Percentiles rank a stretch among this genome's conserved stretches.
These are phyloP conservation scores for Teratosphaeria nubilosa DNA, from an alignment of 2,329 filamentous ascomycete species.

Conservation along the genomic window DNA sequence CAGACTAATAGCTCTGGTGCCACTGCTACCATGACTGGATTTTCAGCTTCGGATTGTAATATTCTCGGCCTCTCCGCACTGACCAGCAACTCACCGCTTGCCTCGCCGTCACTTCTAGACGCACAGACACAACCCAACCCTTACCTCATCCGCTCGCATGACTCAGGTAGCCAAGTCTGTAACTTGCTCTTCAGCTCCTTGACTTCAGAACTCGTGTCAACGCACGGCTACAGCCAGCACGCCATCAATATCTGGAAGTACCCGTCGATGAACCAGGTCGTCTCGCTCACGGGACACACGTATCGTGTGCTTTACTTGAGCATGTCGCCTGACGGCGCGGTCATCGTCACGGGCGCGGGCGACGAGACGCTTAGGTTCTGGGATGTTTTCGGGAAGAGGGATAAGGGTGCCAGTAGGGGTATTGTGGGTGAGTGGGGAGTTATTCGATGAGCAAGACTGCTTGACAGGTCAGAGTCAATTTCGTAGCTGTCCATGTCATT, in stretches of 20 bases:
- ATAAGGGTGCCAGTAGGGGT: slow-evolving; percentile 50
- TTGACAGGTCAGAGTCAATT: background rate
- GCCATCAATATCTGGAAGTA: slow-evolving; percentile 99
- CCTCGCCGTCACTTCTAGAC: slow-evolving; percentile 4
- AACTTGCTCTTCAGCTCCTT: slow-evolving; percentile 97
- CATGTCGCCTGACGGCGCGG: slow-evolving; percentile 92
- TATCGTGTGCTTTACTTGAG: slow-evolving; percentile 92
- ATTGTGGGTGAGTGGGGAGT: slow-evolving; percentile 62
- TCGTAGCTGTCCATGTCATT: background rate
- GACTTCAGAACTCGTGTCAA: slow-evolving; percentile 93
- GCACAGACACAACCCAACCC: slow-evolving; percentile 28
- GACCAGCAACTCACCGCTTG: slow-evolving; percentile 8
- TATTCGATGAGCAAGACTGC: slow-evolving; percentile 38
- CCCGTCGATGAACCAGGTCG: slow-evolving; percentile 93
- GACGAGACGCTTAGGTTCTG: slow-evolving; percentile 95
- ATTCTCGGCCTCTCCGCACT: background rate
- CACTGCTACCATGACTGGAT: slow-evolving; percentile 7
- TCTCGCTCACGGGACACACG: slow-evolving; percentile 88
- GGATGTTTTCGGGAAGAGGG: slow-evolving; percentile 77
- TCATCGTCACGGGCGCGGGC: slow-evolving; percentile 89
- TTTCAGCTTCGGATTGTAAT: slow-evolving; percentile 2
- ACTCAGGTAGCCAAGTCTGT: slow-evolving; percentile 97
- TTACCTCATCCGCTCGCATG: slow-evolving; percentile 62
- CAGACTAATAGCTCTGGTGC: slow-evolving; percentile 29
- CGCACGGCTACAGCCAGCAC: slow-evolving; percentile 94